Base-by-base conservation (phyloP, 768 basidiomycete species). In the Naganishia antarctica region DNA sequence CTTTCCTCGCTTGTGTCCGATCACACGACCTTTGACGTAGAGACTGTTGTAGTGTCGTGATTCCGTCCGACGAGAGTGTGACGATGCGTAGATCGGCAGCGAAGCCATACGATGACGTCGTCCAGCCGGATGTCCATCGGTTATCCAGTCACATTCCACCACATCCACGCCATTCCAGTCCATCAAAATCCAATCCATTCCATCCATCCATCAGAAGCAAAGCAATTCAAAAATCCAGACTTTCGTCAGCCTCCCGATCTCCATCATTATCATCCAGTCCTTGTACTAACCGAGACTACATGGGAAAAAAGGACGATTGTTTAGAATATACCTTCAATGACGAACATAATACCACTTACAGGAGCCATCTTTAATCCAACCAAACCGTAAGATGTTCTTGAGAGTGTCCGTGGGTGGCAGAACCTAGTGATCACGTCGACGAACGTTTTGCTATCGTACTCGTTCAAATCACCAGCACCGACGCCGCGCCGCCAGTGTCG, bases 1-100 rank as follows among this genome's bases (percentile, higher is more conserved):
- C 83, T 98, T 98, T 67, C 90, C 92, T 70, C 96, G 90, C 83
- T 97, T 97, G 89, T 94, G 90, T 70, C 93, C 91, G 74, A 97
- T 83, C 77, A 99, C 86, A 74, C 96, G 91, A 79, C 91, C 96
- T 84, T 96, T 98, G 81, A 80, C 79, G 85, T 96, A 94, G 75
- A 96, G 85, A 85, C 93, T 94, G 77, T 40, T 68, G n/a, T 16
- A 25, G 41, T 23, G 18, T n/a, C n/a, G n/a, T n/a, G n/a, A n/a
- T n/a, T n/a, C n/a, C n/a, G n/a, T n/a, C n/a, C n/a, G n/a, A n/a
- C n/a, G n/a, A n/a, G n/a, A n/a, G n/a, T n/a, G n/a, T n/a, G n/a
- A n/a, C n/a, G n/a, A n/a, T n/a, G n/a, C n/a, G n/a, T n/a, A n/a
- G n/a, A n/a, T n/a, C n/a, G n/a, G n/a, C n/a, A n/a, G n/a, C n/a